Percentiles rank a stretch among this genome's conserved stretches.
Conservation (phyloP, 305 asterid genomes). For the Petunia hybrid region DNA sequence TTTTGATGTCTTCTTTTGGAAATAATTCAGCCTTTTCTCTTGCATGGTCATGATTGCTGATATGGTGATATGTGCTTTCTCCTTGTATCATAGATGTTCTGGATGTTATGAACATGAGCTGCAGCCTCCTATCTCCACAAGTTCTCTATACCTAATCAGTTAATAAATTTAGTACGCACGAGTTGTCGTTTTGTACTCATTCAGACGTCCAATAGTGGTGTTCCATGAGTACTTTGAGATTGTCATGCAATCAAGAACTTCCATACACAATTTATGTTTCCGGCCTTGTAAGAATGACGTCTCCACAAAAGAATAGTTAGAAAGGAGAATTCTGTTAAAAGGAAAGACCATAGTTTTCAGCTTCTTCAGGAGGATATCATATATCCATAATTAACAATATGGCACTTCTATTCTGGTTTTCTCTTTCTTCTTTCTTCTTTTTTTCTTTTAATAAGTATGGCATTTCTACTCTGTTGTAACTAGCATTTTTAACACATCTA, state of each 20-base stretch:
- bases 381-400: not conserved
- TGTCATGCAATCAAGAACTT: slow-evolving; percentile 18
- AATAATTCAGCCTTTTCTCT: slow-evolving; percentile 12
- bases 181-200: slow-evolving; percentile 18
- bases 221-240: slow-evolving; percentile 21
- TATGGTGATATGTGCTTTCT: not conserved
- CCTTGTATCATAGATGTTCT: not conserved
- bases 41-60: not conserved
- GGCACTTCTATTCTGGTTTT: not conserved
- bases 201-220: not conserved
- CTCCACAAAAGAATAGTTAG: not conserved
- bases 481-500: not conserved
- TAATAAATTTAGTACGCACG: not conserved
- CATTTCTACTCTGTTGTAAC: not conserved
- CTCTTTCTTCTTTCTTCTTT: not conserved
- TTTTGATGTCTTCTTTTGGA: slow-evolving; percentile 16
- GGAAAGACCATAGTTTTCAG: not conserved
- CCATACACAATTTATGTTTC: slow-evolving; percentile 12
- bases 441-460: not conserved
- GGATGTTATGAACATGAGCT: slow-evolving; percentile 21
- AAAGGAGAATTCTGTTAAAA: slow-evolving; percentile 15
- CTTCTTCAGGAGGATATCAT: slow-evolving; percentile 1
- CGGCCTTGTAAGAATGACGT: slow-evolving; percentile 5
- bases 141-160: not conserved
- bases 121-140: not conserved